Base-by-base conservation (phyloP, 768 basidiomycete genomes). In the Pisolithus albus region DNA sequence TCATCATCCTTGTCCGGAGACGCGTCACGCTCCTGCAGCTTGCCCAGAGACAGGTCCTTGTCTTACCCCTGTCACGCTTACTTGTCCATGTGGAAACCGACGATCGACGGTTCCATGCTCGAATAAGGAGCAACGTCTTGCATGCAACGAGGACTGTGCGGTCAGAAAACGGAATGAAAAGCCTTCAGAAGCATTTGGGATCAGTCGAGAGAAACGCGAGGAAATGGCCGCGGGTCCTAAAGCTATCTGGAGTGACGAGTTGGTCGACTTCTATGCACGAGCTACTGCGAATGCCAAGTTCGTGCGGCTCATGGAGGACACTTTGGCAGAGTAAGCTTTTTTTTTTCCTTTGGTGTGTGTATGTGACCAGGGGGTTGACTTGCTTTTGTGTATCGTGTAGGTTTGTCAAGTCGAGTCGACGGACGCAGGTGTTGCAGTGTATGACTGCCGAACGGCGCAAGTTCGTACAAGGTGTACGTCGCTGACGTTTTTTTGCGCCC, bases 141-240 rank as follows among this genome's bases (percentile, higher is more conserved):
- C 87, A 57, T 99, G 96, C 62, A 81, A 82, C 15, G 84, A 79
- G 41, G 91, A 95, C 41, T 99, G 96, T 59, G 75, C 72, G 36
- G 74, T 92, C 46, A 88, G 85, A 40, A 88, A 94, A 64, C 80
- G 96, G 10, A 97, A 96, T 59, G 89, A 85, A 0, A 73, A 82
- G 34, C 69, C 98, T 7, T 96, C 96, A 0, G 92, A 93, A 37
- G 96, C 96, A 1, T 69, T 99, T 5, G 93, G 94, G 0, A 95
- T 98, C 60, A 84, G 71, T 37, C 66, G 77, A 13, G 76, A 82
- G 41, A 68, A 64, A 7, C 70, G 73, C 16, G 77, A 73, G 44
- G 40, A 18, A 4, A 38, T 23, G 10, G 37, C 7, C 15, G 66
- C 68, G 54, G 60, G 52, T 10, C 58, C 57, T 19, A 68, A 69